phyloP scores from a whole-genome alignment of 441 rosid species.

The Mallotus repandus region DNA sequence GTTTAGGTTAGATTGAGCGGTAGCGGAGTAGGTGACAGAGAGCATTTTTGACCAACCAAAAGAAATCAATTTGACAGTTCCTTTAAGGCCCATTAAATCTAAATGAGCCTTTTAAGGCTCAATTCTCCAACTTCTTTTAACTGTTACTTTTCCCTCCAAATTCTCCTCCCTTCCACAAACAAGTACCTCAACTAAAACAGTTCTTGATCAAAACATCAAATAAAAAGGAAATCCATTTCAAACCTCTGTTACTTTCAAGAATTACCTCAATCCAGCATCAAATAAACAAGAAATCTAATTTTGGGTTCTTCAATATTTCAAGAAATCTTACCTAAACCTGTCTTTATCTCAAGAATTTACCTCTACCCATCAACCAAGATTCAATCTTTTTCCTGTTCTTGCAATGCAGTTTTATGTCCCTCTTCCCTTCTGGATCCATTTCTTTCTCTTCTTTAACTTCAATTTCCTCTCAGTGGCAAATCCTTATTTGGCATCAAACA shows the following conservation, averaged over 20 bases:
- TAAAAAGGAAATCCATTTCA: not conserved
- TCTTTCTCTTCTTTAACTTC: conserved; percentile 34
- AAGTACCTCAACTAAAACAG: not conserved
- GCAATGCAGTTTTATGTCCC: conserved; percentile 31
- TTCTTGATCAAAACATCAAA: not conserved
- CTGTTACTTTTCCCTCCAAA: conserved; percentile 20
- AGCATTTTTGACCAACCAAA: no score
- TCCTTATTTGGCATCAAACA: conserved; percentile 35
- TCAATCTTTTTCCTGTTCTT: conserved; percentile 2
- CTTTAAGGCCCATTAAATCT: no score
- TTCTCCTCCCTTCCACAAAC: not conserved
- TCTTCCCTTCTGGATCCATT: conserved; percentile 33
- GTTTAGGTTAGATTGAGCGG: not conserved
- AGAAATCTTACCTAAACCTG: not conserved
- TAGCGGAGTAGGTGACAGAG: no score
- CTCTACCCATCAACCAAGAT: conserved; percentile 7
- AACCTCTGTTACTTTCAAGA: no score
- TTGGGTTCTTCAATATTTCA: no score
- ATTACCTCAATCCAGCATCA: not conserved
- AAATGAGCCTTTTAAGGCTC: no score
- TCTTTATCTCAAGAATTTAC: not conserved
- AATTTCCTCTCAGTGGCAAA: conserved; percentile 33
- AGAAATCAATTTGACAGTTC: not conserved
- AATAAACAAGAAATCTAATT: no score
- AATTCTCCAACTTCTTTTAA: not conserved